Evolutionary conservation across 768 basidiomycete species (phyloP), one percentile per base, ranked within the genome.

Genomic region (Rhodotorula paludigena): DNA sequence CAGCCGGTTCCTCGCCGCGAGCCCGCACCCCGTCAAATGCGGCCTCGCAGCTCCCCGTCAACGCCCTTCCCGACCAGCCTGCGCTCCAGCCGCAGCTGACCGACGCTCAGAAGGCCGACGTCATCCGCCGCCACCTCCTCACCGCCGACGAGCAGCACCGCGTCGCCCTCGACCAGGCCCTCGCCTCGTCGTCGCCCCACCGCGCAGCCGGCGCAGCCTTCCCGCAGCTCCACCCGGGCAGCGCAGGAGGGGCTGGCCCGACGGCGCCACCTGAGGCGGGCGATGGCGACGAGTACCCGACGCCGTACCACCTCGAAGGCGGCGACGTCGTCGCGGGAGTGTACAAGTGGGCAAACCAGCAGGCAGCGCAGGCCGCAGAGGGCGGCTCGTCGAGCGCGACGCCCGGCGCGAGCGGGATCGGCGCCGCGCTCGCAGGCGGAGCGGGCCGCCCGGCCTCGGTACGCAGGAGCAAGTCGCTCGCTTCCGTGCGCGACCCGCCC

Each of bases 31-130:
- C 44, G 23, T 47, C 45, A 11, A 6, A n/a, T 14, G n/a, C 36
- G 38, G 38, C 28, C 38, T 7, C 10, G 35, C 47, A 20, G 20
- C 20, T 33, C 38, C 36, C 36, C 25, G 5, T 38, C 38, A n/a
- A 30, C 49, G 30, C 49, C 49, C 30, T 51, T 30, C 49, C 49
- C 48, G 48, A 30, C 48, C 14, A 8, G 48, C 48, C 52, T 16
- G 23, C 35, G 5, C 32, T 23, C 35, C 36, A 55, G 38, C n/a
- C 36, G 16, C 54, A 36, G 42, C 71, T 91, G 35, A 82, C 88
- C 0, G 87, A 88, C 30, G 89, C 90, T 69, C 89, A 92, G 76
- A 96, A 91, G 80, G 87, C 86, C 5, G 85, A 84, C 74, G 84
- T 96, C 3, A 79, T 97, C 25, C 81, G 87, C 56, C 83, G 85